Evolutionary conservation across 2,329 filamentous ascomycete species (phyloP), one percentile per base, ranked within the genome.

Genomic region (Fusarium duplospermum): DNA sequence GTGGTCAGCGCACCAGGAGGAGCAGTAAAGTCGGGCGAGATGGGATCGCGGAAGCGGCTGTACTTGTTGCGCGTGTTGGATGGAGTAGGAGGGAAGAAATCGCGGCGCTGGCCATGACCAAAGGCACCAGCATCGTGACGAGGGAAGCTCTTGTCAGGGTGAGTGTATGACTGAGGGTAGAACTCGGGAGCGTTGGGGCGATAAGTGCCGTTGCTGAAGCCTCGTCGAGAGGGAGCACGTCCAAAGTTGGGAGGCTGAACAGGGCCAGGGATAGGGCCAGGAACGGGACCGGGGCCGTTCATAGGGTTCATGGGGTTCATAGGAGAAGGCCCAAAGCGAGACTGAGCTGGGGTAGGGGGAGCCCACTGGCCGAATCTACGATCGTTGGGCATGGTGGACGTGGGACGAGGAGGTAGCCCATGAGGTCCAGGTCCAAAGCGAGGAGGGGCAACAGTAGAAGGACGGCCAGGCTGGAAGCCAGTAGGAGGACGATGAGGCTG

Each of bases 181-280:
- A 82, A 81, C 63, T 83, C 82, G 6, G 78, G 75, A n/a, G 79
- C 81, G 36, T 76, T 80, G 36, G 80, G 78, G 10, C 81, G 78
- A 69, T 83, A 84, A 13, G 71, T 66, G 4, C 71, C 72, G 52
- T 72, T 77, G 40, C 78, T 78, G 31, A 82, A 82, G 57, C 79
- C 80, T 10, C 80, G 76, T 6, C 80, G 81, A 14, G 79, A 76
- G 31, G 76, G 69, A 40, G 70, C 73, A 27, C 78, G 71, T 5
- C 70, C 66, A 42, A 76, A 78, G 38, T 64, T 54, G 4, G 70
- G 62, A 20, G 60, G 45, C 22, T 24, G 45, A 10, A 50, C 16
- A n/a, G 45, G 45, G 24, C 45, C 60, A 4, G 68, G 56, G 13
- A 47, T 64, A 56, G 47, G 24, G 4, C 71, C 72, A 22, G 40